Evolutionary conservation across 768 basidiomycete species (phyloP).

Genomic region (Mycena crocata): DNA sequence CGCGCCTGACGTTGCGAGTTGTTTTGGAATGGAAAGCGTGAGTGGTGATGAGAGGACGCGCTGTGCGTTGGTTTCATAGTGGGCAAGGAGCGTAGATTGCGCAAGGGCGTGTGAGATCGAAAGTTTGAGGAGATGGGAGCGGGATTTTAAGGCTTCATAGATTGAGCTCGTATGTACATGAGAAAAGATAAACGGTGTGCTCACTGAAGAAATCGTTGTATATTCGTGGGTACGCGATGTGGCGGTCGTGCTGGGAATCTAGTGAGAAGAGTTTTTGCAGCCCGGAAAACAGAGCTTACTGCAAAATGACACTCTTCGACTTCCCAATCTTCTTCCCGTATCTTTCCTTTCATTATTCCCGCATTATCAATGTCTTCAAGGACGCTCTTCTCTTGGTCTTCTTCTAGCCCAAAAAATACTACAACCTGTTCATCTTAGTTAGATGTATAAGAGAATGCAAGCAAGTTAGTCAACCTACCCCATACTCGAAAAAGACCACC

Average conservation of each 20-base stretch:
- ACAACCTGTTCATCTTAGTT: constrained; percentile 51
- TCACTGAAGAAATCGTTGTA: constrained; percentile 97
- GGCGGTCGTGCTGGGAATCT: constrained; percentile 77
- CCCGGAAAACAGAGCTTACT: constrained; percentile 54
- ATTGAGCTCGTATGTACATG: constrained; percentile 20
- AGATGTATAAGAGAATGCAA: background rate
- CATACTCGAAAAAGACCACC: constrained; percentile 86
- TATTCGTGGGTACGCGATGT: constrained; percentile 88
- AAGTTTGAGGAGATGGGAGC: constrained; percentile 89
- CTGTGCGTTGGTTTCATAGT: constrained; percentile 84
- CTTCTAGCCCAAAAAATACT: constrained; percentile 90
- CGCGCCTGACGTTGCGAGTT: constrained; percentile 82
- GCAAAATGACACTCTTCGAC: constrained; percentile 93
- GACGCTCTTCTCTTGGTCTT: constrained; percentile 82
- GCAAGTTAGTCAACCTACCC: constrained; percentile 50
- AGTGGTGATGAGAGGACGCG: constrained; percentile 81
- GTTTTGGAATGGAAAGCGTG: constrained; percentile 85
- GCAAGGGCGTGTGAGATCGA: constrained; percentile 96
- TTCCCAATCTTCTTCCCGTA: constrained; percentile 84
- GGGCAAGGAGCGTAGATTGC: constrained; percentile 91
- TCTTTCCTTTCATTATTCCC: constrained; percentile 70
- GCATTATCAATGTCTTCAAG: constrained; percentile 86
- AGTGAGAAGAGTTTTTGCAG: constrained; percentile 16
- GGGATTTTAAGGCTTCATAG: constrained; percentile 84
- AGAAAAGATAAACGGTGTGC: constrained; percentile 40